A percentile compares a stretch with the other conserved stretches of the same genome.
Evolutionary conservation across 768 basidiomycete species (phyloP).

Genomic region (Artomyces pyxidatus): DNA sequence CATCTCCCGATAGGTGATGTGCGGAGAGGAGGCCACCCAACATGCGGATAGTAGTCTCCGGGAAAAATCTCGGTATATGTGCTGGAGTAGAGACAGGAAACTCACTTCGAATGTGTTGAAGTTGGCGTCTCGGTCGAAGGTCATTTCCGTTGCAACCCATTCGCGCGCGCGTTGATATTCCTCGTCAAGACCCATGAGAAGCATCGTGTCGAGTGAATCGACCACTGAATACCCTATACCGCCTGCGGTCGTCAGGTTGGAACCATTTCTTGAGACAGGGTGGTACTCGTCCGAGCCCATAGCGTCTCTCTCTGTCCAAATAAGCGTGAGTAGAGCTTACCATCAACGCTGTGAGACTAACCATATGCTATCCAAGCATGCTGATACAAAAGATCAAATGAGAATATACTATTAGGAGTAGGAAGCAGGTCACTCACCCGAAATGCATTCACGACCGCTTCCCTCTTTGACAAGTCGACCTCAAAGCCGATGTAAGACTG

Average conservation of each 20-base stretch:
- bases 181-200: constrained; percentile 73
- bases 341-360: constrained; percentile 24
- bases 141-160: constrained; percentile 66
- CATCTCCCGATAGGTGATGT: constrained; percentile 68
- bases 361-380: constrained; percentile 85
- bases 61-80: neutral
- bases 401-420: neutral
- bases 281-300: constrained; percentile 93
- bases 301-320: constrained; percentile 67
- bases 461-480: constrained; percentile 55
- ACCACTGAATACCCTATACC: constrained; percentile 84
- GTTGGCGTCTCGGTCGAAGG: constrained; percentile 68
- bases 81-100: neutral
- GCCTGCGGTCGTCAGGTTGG: constrained; percentile 70
- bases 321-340: constrained; percentile 15
- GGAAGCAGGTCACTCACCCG: constrained; percentile 40
- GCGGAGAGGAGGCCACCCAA: constrained; percentile 87
- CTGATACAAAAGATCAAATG: constrained; percentile 31
- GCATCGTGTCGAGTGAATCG: constrained; percentile 82
- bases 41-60: constrained; percentile 84
- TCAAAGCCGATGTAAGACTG: constrained; percentile 23
- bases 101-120: constrained; percentile 90
- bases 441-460: constrained; percentile 74
- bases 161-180: constrained; percentile 71
- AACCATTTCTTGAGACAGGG: constrained; percentile 65